Conservation (phyloP, 2,329 filamentous ascomycete species). For the Dryadomyces quercivorus region DNA sequence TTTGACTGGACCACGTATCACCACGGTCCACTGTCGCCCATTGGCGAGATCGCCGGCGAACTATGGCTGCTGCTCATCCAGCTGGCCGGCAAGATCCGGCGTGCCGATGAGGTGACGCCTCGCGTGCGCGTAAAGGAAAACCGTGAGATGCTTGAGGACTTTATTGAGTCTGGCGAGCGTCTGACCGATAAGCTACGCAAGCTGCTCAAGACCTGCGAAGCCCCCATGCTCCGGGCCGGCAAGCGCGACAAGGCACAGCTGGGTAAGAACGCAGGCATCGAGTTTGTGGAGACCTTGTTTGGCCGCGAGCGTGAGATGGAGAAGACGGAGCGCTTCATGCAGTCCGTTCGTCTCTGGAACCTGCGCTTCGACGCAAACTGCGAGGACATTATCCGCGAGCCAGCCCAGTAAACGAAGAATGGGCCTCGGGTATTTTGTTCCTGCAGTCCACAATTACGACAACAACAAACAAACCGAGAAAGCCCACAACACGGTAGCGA, state of each 20-base stretch:
- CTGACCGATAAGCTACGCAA: constrained; percentile 75
- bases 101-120: constrained; percentile 65
- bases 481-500: neutral
- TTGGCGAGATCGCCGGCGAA: constrained; percentile 85
- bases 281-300: constrained; percentile 95
- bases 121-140: constrained; percentile 63
- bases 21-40: constrained; percentile 68
- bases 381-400: constrained; percentile 66
- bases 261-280: constrained; percentile 82
- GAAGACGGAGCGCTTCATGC: constrained; percentile 88
- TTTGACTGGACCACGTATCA: constrained; percentile 98
- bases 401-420: constrained; percentile 33
- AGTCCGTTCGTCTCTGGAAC: constrained; percentile 75
- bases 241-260: constrained; percentile 68
- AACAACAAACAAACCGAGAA: neutral
- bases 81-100: constrained; percentile 85
- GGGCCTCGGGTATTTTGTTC: neutral
- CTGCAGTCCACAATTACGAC: neutral
- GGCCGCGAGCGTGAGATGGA: constrained; percentile 81
- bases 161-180: constrained; percentile 78
- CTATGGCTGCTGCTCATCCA: constrained; percentile 93
- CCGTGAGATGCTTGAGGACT: constrained; percentile 75
- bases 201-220: constrained; percentile 82
- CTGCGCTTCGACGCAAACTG: constrained; percentile 94
- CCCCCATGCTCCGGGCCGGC: constrained; percentile 81